Evolutionary conservation across 768 basidiomycete species (phyloP).

Genomic region (Pluteus cervinus): DNA sequence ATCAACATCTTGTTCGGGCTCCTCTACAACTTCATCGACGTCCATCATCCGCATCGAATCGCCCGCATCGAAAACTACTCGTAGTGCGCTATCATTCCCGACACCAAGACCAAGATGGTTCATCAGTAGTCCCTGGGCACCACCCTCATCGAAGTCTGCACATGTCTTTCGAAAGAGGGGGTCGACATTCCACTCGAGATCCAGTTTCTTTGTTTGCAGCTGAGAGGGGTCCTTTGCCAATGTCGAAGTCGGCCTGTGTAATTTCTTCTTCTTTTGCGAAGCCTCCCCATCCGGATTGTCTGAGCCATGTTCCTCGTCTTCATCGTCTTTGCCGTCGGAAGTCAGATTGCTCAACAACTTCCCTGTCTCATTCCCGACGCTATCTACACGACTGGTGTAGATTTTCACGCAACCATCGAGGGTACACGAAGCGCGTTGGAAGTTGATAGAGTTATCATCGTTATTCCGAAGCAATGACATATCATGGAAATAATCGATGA

Average conservation of each 20-base stretch:
- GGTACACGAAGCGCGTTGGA: constrained; percentile 96
- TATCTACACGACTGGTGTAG: constrained; percentile 97
- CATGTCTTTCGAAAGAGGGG: constrained; percentile 97
- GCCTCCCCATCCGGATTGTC: constrained; percentile 65
- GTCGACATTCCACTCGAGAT: constrained; percentile 94
- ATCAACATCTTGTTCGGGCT: constrained; percentile 66
- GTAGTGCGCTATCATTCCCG: constrained; percentile 73
- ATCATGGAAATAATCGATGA: constrained; percentile 99
- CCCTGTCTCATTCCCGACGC: constrained; percentile 93
- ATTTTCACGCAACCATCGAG: constrained; percentile 99
- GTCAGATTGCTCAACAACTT: constrained; percentile 90
- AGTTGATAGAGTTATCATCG: constrained; percentile 95
- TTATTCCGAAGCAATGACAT: constrained; percentile 93
- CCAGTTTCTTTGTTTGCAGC: constrained; percentile 86
- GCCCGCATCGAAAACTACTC: constrained; percentile 95
- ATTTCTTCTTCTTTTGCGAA: constrained; percentile 53
- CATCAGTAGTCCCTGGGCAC: constrained; percentile 93
- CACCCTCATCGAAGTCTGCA: constrained; percentile 98
- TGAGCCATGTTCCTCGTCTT: constrained; percentile 59
- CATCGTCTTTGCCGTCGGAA: constrained; percentile 43
- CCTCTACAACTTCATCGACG: constrained; percentile 69
- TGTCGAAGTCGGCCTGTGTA: constrained; percentile 71
- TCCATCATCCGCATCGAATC: constrained; percentile 80
- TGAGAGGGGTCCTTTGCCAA: constrained; percentile 83
- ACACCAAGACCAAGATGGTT: constrained; percentile 83